phyloP scores from a whole-genome alignment of 176 grass and related monocot species.

The Luzula sylvatica region DNA sequence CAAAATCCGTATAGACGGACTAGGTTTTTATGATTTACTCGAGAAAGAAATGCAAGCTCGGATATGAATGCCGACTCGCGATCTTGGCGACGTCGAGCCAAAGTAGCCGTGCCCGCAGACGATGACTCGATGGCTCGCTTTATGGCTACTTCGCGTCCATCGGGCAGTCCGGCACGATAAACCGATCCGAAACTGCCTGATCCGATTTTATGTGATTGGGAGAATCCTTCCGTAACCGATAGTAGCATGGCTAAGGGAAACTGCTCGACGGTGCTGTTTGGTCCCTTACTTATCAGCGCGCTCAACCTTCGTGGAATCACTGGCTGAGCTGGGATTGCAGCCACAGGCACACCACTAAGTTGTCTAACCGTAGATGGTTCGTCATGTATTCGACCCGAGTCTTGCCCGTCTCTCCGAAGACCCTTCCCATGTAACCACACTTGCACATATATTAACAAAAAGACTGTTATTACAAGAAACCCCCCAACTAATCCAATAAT shows the following conservation, averaged over 20 bases:
- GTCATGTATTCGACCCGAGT: constrained; percentile 42
- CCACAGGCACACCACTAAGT: not conserved
- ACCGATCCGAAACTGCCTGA: constrained; percentile 84
- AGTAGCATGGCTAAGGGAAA: constrained; percentile 52
- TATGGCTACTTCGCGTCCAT: constrained; percentile 76
- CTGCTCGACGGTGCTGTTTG: constrained; percentile 72
- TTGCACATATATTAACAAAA: constrained; percentile 10
- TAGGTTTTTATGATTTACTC: constrained; percentile 95
- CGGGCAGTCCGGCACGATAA: constrained; percentile 55
- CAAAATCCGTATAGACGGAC: constrained; percentile 84
- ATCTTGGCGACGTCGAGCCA: constrained; percentile 21
- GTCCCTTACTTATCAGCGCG: constrained; percentile 54
- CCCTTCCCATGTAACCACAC: constrained; percentile 4
- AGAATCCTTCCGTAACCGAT: constrained; percentile 40
- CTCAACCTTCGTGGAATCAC: constrained; percentile 42
- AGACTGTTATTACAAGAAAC: not conserved
- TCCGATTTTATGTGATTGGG: constrained; percentile 47
- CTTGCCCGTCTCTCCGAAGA: constrained; percentile 1
- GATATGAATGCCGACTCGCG: constrained; percentile 52
- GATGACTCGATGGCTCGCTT: constrained; percentile 42
- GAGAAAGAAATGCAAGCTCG: constrained; percentile 72
- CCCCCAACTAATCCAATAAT: constrained; percentile 21
- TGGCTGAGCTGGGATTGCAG: not conserved
- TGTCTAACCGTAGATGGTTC: constrained; percentile 17
- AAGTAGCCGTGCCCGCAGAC: not conserved